A percentile compares a stretch with the other conserved stretches of the same genome.
These are phyloP conservation scores for Heliamphora pulchella DNA, from an alignment of 179 eudicot species.

Conservation along the genomic window DNA sequence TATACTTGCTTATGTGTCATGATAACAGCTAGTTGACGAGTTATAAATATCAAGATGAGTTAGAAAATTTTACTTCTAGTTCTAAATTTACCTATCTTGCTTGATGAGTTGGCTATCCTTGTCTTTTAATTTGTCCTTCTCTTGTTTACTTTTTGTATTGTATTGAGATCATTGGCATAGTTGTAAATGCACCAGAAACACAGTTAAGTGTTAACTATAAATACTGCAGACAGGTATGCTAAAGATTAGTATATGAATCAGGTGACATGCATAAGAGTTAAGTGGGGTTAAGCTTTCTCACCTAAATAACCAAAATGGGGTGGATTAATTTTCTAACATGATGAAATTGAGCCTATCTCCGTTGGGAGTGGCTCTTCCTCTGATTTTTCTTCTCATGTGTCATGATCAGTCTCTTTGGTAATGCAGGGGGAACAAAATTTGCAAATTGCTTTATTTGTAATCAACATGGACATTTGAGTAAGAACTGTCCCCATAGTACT, in stretches of 20 bases:
- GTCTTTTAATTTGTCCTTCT: neutral
- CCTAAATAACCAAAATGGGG: neutral
- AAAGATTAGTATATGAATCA: neutral
- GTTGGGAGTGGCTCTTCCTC: neutral
- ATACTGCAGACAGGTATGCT: neutral
- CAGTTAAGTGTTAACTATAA: neutral
- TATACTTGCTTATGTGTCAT: too few species aligned
- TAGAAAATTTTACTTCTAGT: neutral
- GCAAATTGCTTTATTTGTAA: constrained; percentile 95
- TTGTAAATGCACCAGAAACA: too few species aligned
- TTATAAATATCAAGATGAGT: too few species aligned
- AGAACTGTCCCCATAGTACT: constrained; percentile 79
- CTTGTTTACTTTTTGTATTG: too few species aligned
- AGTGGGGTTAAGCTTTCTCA: neutral
- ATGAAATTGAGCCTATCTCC: neutral
- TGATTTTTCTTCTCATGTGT: neutral
- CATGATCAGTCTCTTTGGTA: constrained; percentile 6
- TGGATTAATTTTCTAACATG: neutral
- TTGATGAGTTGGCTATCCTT: neutral
- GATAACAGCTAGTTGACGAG: too few species aligned
- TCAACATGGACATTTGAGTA: constrained; percentile 87
- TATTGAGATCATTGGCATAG: too few species aligned
- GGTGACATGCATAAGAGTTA: neutral
- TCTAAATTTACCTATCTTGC: neutral
- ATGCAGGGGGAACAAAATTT: constrained; percentile 85